Base-by-base conservation (phyloP, 208 protist genomes). In the Wallacemonas sp. region DNA sequence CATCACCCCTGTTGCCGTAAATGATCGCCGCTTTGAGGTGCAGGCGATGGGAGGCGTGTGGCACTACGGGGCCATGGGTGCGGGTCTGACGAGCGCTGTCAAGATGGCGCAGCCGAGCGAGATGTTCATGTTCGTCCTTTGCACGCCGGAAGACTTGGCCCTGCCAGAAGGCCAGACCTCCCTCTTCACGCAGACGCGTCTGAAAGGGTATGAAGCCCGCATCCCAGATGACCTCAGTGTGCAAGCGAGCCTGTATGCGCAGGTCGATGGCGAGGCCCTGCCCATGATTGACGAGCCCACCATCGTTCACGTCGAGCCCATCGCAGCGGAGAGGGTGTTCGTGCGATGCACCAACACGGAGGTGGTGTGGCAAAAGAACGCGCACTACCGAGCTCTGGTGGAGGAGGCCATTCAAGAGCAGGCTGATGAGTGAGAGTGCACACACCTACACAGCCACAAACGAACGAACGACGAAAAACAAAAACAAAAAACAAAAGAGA, bases 241-340 rank as follows among this genome's bases (percentile, higher is more conserved):
- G 62, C 45, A 42, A 47, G 63, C 74, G 0, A 80, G 73, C 5
- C 75, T 94, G 33, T 75, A 75, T 33, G 72, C 91, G 34, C 89
- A 95, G 68, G 67, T 91, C 15, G 89, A 95, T 58, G 89, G 89
- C 9, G 89, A 95, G 77, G 63, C 86, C 15, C 44, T 89, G 41
- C 65, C 75, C 2, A 75, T 60, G 58, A 82, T 95, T 21, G 63
- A 39, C 19, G 68, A 86, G 62, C 78, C 89, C 11, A 86, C 72
- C 12, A 74, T 95, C 24, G 47, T 92, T 12, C 78, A 88, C 41
- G 69, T 91, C 24, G 66, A 64, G 33, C 68, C 54, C 39, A 66
- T 68, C 46, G 30, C 67, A 12, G 44, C 64, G 66, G 46, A 72
- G 17, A 65, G 68, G 1, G 62, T 90, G 17, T 77, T 73, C 30